phyloP scores from a whole-genome alignment of 2,329 filamentous ascomycete genomes.

The Cercospora citrullina region DNA sequence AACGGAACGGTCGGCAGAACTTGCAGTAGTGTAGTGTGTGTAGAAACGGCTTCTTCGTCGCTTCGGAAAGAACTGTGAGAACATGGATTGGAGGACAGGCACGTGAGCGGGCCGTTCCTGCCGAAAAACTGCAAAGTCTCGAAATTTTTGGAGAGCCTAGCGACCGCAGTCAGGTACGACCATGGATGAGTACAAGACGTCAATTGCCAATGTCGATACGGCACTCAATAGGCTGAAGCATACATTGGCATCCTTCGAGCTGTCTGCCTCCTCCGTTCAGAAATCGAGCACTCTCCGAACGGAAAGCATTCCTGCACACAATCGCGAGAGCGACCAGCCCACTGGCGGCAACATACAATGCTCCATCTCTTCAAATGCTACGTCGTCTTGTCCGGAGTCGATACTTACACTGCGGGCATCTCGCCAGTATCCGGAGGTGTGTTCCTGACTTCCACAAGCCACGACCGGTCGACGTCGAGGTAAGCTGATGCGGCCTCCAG shows the following conservation, averaged over 20 bases:
- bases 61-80: background rate
- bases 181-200: conserved; percentile 36
- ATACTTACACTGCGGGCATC: conserved; percentile 18
- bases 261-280: conserved; percentile 22
- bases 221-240: conserved; percentile 36
- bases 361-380: background rate
- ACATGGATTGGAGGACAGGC: background rate
- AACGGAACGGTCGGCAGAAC: background rate
- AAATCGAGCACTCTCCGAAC: background rate
- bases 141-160: conserved; percentile 11
- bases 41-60: background rate
- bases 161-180: background rate
- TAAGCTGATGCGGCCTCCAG: conserved; percentile 25
- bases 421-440: conserved; percentile 26
- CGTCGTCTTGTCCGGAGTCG: background rate
- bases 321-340: background rate
- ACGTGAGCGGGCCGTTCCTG: conserved; percentile 9
- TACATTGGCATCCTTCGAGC: conserved; percentile 35
- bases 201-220: conserved; percentile 35
- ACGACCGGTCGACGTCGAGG: conserved; percentile 8
- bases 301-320: background rate
- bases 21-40: background rate
- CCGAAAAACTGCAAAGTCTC: background rate
- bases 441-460: conserved; percentile 12
- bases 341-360: background rate